Conservation (phyloP, 768 basidiomycete species). For the Lactarius tabidus region DNA sequence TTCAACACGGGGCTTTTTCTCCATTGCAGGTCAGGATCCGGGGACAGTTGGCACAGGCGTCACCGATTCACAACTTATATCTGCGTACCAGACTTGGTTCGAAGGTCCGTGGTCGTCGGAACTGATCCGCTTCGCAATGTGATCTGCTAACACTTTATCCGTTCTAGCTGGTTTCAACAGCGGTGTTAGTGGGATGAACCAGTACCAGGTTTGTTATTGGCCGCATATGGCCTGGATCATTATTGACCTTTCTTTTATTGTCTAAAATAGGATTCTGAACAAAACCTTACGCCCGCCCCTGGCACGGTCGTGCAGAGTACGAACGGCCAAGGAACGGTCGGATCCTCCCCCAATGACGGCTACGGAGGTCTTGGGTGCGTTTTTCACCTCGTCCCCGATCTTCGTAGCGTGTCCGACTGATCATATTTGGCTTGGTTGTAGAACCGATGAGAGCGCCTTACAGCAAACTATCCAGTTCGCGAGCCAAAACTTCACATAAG, state of each 20-base stretch:
- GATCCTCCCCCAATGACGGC: slow-evolving; percentile 22
- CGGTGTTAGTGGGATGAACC: slow-evolving; percentile 15
- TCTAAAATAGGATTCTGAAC: slow-evolving; percentile 17
- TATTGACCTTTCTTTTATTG: background rate
- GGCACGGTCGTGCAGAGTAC: slow-evolving; percentile 21
- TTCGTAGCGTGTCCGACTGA: background rate
- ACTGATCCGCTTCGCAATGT: background rate
- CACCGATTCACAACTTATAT: slow-evolving; percentile 4
- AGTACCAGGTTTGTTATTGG: slow-evolving; percentile 21
- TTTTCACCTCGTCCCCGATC: background rate
- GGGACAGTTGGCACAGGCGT: slow-evolving; percentile 6
- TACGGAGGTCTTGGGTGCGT: slow-evolving; percentile 22
- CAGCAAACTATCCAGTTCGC: slow-evolving; percentile 11
- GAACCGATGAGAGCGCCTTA: background rate
- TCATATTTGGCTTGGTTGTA: background rate
- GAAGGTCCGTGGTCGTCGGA: slow-evolving; percentile 9
- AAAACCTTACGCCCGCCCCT: background rate
- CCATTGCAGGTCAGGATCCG: slow-evolving; percentile 14
- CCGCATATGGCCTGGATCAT: background rate
- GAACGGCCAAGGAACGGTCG: slow-evolving; percentile 3
- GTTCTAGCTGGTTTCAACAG: slow-evolving; percentile 1
- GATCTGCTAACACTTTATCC: background rate
- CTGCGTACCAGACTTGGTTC: slow-evolving; percentile 18
- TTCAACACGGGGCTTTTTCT: background rate
- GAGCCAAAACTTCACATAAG: slow-evolving; percentile 1